A percentile compares a stretch with the other conserved stretches of the same genome.
Evolutionary conservation across 257 asterid species (phyloP).

Genomic region (Capsicum baccatum): DNA sequence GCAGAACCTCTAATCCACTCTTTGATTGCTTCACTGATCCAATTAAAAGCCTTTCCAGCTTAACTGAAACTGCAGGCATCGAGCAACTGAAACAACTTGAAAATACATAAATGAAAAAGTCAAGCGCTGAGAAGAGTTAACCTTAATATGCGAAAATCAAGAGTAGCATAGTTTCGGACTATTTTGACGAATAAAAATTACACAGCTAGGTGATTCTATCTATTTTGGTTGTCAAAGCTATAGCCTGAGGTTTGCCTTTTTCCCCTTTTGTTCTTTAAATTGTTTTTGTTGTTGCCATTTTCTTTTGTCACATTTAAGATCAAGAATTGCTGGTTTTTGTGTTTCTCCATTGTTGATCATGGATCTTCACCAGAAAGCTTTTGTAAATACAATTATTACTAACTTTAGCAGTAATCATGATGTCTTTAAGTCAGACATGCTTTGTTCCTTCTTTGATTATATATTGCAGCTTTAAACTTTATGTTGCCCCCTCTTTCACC

Average conservation of each 20-base stretch:
- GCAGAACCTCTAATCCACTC: too few relatives aligned
- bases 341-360: slow-evolving; percentile 22
- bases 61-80: too few relatives aligned
- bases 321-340: neutral
- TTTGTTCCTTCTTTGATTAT: slow-evolving; percentile 22
- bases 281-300: neutral
- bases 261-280: neutral
- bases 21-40: too few relatives aligned
- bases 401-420: slow-evolving; percentile 13
- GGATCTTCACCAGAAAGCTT: slow-evolving; percentile 28
- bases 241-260: neutral
- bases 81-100: too few relatives aligned
- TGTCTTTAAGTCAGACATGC: slow-evolving; percentile 16
- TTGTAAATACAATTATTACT: slow-evolving; percentile 21
- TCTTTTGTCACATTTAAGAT: slow-evolving; percentile 14
- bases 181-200: too few relatives aligned
- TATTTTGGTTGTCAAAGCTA: slow-evolving; percentile 10
- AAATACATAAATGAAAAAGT: too few relatives aligned
- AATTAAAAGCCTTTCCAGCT: too few relatives aligned
- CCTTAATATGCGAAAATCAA: neutral
- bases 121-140: too few relatives aligned
- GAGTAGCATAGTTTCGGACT: too few relatives aligned
- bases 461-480: slow-evolving; percentile 12
- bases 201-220: neutral
- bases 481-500: slow-evolving; percentile 20